Evolutionary conservation across 148 eudicot genomes (phyloP), one percentile per base, ranked within the genome.

Genomic region (Chenopodium suecicum): DNA sequence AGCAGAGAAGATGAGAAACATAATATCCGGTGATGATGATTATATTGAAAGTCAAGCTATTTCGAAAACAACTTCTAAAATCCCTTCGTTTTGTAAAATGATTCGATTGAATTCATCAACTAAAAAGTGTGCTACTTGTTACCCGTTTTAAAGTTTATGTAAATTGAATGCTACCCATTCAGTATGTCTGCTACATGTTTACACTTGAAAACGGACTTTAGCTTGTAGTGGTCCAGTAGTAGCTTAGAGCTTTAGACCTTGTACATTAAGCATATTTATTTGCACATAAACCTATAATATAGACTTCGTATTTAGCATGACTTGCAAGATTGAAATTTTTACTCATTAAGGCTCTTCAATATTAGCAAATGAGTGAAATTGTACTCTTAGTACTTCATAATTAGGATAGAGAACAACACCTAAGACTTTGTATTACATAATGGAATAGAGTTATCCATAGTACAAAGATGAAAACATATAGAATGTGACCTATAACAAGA

Each of bases 1-100:
- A 88, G 98, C 99, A 25, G 84, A 87, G 63, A 92, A 87, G 77
- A 90, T 88, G 98, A 92, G 97, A 81, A 80, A 82, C 69, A 83
- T 89, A 58, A 48, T 88, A 48, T 65, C 83, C 63, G 29, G 23
- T 29, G 25, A 27, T 66, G 76, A 8, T 34, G 69, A 50, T 77
- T n/a, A 48, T 4, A 20, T 4, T 22, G 68, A 64, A 27, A 50
- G 66, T 32, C 69, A 34, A 3, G 31, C 31, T 14, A 66, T 67
- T 79, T 79, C 82, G 9, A 85, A 81, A 78, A 79, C 83, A 29
- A 71, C 81, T 25, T 76, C 74, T 31, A 89, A 85, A 80, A 47
- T 81, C 32, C 73, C 79, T 2, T 81, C 78, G 27, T 76, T 89
- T 67, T 75, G 88, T 46, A 88, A 50, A 80, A 85, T 80, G 78